phyloP scores from a whole-genome alignment of 345 rosid genomes.

The Populus ilicifolia region DNA sequence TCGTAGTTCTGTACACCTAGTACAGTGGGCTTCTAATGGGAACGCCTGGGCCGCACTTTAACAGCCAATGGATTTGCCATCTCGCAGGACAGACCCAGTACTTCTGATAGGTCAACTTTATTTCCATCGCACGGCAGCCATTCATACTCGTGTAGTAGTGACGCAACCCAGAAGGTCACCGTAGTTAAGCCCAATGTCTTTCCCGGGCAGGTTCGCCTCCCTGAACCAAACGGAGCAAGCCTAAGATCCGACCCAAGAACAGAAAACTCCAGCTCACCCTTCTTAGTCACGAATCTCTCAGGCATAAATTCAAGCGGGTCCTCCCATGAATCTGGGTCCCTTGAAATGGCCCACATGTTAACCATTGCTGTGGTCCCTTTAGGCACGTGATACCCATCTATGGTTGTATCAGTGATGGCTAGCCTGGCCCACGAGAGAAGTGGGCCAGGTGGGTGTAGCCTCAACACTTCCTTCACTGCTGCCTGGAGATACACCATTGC shows the following conservation, averaged over 20 bases:
- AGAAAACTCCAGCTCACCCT: conserved; percentile 50
- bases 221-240: conserved; percentile 90
- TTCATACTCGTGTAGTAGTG: conserved; percentile 59
- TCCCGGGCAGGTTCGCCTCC: conserved; percentile 77
- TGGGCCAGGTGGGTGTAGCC: conserved; percentile 96
- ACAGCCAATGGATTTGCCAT: conserved; percentile 69
- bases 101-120: conserved; percentile 59
- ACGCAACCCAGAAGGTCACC: conserved; percentile 66
- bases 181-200: conserved; percentile 63
- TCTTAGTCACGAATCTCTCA: conserved; percentile 49
- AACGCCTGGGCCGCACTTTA: conserved; percentile 36
- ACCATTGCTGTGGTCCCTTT: conserved; percentile 91
- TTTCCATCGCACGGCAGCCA: conserved; percentile 45
- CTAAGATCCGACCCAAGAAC: conserved; percentile 78
- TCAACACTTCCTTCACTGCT: conserved; percentile 68
- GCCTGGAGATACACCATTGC: conserved; percentile 59
- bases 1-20: background rate
- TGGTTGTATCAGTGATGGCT: conserved; percentile 64
- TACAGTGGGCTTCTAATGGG: background rate
- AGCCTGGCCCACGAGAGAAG: conserved; percentile 88
- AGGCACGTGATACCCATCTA: conserved; percentile 76
- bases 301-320: conserved; percentile 67
- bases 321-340: conserved; percentile 70
- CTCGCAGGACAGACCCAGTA: conserved; percentile 66
- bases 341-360: conserved; percentile 91